A percentile compares a stretch with the other conserved stretches of the same genome.
phyloP scores from a whole-genome alignment of 2,329 filamentous ascomycete genomes.

The Colletotrichum endophyticum region DNA sequence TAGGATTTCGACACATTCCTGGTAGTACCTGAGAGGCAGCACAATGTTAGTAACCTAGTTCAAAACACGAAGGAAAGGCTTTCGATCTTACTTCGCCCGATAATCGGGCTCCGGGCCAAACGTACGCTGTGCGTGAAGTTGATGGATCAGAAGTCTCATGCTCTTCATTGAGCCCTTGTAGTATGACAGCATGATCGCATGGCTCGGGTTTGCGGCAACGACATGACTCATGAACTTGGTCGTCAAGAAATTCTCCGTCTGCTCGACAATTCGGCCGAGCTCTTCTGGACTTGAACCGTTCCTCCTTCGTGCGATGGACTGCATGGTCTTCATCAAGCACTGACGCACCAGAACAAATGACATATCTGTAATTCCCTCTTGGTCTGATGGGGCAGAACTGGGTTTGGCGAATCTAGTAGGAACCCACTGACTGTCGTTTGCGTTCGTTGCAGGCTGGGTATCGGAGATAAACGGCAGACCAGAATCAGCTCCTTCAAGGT shows the following conservation, averaged over 20 bases:
- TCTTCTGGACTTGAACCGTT: slow-evolving; percentile 2
- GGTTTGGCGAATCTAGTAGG: slow-evolving; percentile 20
- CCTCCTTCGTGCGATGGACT: not conserved
- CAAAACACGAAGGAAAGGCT: not conserved
- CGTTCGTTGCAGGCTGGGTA: slow-evolving; percentile 11
- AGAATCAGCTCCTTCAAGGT: slow-evolving; percentile 22
- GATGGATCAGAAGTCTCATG: not conserved
- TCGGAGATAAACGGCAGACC: slow-evolving; percentile 15
- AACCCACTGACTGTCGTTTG: slow-evolving; percentile 23
- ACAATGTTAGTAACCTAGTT: not conserved
- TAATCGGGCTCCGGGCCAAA: not conserved
- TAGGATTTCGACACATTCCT: slow-evolving; percentile 19
- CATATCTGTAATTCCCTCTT: slow-evolving; percentile 24
- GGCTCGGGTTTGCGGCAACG: not conserved
- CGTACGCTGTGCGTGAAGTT: not conserved
- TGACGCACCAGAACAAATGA: slow-evolving; percentile 19
- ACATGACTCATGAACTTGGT: slow-evolving; percentile 13
- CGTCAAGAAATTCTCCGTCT: slow-evolving; percentile 2
- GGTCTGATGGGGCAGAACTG: slow-evolving; percentile 14
- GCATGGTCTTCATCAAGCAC: not conserved
- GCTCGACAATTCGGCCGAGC: not conserved
- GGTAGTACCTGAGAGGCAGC: not conserved
- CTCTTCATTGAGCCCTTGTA: not conserved
- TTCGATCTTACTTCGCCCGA: not conserved
- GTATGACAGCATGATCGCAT: not conserved